A percentile compares a stretch with the other conserved stretches of the same genome.
phyloP scores from a whole-genome alignment of 139 green algal species.

The Edaphochlamys debaryana region DNA sequence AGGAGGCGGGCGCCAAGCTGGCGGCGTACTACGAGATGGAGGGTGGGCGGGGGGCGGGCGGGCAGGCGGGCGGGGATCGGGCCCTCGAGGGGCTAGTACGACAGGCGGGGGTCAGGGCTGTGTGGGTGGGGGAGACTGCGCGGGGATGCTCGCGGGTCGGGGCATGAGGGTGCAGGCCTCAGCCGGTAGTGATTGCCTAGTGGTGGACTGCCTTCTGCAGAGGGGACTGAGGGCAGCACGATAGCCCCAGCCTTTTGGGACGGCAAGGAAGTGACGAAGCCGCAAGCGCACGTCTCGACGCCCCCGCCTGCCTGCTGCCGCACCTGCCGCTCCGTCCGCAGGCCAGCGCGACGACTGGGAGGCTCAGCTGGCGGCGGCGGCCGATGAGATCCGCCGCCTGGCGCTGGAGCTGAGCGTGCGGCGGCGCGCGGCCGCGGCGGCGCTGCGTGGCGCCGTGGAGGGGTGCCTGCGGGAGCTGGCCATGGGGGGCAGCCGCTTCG shows the following conservation, averaged over 20 bases:
- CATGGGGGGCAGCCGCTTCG: constrained; percentile 78
- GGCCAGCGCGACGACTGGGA: constrained; percentile 46
- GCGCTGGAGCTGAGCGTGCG: constrained; percentile 34
- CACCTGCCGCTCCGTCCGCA: no score
- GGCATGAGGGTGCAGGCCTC: neutral
- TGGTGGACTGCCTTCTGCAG: no score
- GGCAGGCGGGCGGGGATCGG: no score
- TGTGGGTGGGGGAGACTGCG: neutral
- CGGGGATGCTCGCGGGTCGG: neutral
- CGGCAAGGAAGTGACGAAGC: no score
- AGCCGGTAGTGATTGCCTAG: no score
- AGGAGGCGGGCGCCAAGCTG: constrained; percentile 47
- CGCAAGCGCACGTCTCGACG: no score
- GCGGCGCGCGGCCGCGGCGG: constrained; percentile 58
- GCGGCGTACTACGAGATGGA: constrained; percentile 67
- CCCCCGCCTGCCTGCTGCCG: no score
- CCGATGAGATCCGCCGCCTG: neutral
- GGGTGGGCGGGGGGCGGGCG: constrained; percentile 15
- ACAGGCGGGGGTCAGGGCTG: no score
- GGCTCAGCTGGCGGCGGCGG: constrained; percentile 5
- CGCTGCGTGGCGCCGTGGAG: constrained; percentile 70
- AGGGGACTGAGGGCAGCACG: no score
- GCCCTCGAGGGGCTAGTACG: no score
- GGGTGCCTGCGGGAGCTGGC: constrained; percentile 70
- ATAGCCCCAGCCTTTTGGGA: no score